Evolutionary conservation across 202 grass and related monocot species (phyloP).

Genomic region (Carex arenaria): DNA sequence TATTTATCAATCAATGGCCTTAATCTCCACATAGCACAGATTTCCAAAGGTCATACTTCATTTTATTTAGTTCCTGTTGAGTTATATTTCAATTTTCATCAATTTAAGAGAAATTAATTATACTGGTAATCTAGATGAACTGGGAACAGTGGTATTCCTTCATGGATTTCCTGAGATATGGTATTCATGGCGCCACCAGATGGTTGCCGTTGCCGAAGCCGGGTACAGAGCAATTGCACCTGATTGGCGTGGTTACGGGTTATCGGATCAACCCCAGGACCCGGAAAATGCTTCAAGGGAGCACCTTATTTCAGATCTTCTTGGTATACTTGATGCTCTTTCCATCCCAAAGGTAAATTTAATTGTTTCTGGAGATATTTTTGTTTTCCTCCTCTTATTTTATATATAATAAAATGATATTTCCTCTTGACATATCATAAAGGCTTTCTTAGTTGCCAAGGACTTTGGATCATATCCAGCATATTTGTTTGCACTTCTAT

Average conservation of each 20-base stretch:
- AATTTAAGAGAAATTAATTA: neutral
- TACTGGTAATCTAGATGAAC: slow-evolving; percentile 29
- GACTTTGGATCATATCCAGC: slow-evolving; percentile 40
- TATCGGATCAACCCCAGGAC: slow-evolving; percentile 59
- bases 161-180: slow-evolving; percentile 95
- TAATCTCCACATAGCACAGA: slow-evolving; percentile 50
- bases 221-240: slow-evolving; percentile 71
- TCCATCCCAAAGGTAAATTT: slow-evolving; percentile 38
- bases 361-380: neutral
- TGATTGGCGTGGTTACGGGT: slow-evolving; percentile 62
- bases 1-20: slow-evolving; percentile 37
- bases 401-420: neutral
- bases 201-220: slow-evolving; percentile 55
- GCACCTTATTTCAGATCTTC: slow-evolving; percentile 64
- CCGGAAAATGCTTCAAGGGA: slow-evolving; percentile 43
- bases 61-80: neutral
- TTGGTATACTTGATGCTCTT: slow-evolving; percentile 52
- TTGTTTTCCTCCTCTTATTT: neutral
- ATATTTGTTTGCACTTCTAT: slow-evolving; percentile 43
- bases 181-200: slow-evolving; percentile 83
- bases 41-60: slow-evolving; percentile 26
- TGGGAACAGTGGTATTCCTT: slow-evolving; percentile 72
- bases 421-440: slow-evolving; percentile 17
- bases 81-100: neutral
- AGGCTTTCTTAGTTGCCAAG: slow-evolving; percentile 68